Conservation (phyloP, 352 stramenopile species). For the Phytophthora meadii region DNA sequence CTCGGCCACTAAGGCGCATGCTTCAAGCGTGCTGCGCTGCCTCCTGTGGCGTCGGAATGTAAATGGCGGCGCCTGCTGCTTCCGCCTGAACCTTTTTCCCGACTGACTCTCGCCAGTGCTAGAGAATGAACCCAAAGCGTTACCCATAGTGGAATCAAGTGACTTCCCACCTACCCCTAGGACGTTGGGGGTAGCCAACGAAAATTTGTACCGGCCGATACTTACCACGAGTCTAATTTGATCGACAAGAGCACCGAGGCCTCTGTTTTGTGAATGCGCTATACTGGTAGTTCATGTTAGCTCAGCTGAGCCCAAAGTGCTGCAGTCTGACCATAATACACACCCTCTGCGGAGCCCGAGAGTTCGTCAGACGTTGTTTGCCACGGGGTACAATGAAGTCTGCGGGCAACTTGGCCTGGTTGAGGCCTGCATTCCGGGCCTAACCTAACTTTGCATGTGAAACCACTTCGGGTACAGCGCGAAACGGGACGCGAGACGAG, state of each 20-base stretch:
- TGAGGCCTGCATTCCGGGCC: not conserved
- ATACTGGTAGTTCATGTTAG: too few relatives aligned
- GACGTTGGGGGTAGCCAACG: not conserved
- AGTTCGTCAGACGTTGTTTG: too few relatives aligned
- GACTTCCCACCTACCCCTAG: constrained; percentile 4
- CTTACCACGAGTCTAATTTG: not conserved
- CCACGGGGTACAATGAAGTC: too few relatives aligned
- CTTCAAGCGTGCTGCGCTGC: not conserved
- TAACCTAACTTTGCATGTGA: not conserved
- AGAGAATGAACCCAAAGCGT: constrained; percentile 40
- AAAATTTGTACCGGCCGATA: constrained; percentile 7
- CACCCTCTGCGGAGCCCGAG: too few relatives aligned
- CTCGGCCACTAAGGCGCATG: constrained; percentile 26
- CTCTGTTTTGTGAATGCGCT: too few relatives aligned
- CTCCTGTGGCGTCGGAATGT: constrained; percentile 29
- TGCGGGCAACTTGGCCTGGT: not conserved
- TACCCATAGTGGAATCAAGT: constrained; percentile 22
- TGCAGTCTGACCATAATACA: too few relatives aligned
- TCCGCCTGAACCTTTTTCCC: constrained; percentile 2
- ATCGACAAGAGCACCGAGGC: too few relatives aligned
- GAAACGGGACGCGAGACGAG: constrained; percentile 5
- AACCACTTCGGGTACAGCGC: constrained; percentile 14
- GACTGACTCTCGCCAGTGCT: constrained; percentile 36
- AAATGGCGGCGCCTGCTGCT: constrained; percentile 20
- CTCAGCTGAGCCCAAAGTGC: too few relatives aligned